phyloP scores from a whole-genome alignment of 306 rosid species.

The Citrullus amarus region DNA sequence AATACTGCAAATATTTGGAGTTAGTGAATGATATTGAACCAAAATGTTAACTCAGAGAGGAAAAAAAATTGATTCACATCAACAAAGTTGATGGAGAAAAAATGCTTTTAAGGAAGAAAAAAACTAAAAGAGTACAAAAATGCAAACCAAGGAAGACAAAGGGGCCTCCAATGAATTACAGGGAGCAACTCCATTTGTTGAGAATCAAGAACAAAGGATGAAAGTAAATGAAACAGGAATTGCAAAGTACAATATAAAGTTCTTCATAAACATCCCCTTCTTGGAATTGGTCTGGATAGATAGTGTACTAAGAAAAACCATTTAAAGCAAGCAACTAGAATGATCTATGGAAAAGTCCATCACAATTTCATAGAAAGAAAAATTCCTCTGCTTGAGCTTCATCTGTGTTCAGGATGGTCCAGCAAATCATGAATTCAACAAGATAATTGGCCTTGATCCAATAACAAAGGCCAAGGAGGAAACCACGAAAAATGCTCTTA shows the following conservation, averaged over 20 bases:
- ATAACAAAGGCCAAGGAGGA: neutral
- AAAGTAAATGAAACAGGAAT: neutral
- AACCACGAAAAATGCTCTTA: neutral
- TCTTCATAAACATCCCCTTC: neutral
- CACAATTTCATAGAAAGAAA: neutral
- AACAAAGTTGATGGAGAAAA: conserved; percentile 26
- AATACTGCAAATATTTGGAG: conserved; percentile 37
- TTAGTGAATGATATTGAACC: conserved; percentile 24
- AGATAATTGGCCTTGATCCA: neutral
- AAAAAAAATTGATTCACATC: conserved; percentile 41
- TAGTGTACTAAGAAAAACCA: neutral
- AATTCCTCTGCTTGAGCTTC: neutral
- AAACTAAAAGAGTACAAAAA: neutral
- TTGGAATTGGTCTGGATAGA: neutral
- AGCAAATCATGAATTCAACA: neutral
- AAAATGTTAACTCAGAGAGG: conserved; percentile 40
- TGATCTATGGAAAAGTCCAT: neutral
- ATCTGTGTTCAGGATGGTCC: neutral
- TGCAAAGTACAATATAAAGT: neutral
- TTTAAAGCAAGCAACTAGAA: neutral
- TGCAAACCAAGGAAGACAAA: neutral
- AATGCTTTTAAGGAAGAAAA: neutral
- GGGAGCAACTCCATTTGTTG: neutral
- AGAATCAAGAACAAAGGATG: neutral
- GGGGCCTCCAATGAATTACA: neutral